These are phyloP conservation scores for Lipomyces mesembrius DNA, from an alignment of 805 yeast species.

Conservation along the genomic window DNA sequence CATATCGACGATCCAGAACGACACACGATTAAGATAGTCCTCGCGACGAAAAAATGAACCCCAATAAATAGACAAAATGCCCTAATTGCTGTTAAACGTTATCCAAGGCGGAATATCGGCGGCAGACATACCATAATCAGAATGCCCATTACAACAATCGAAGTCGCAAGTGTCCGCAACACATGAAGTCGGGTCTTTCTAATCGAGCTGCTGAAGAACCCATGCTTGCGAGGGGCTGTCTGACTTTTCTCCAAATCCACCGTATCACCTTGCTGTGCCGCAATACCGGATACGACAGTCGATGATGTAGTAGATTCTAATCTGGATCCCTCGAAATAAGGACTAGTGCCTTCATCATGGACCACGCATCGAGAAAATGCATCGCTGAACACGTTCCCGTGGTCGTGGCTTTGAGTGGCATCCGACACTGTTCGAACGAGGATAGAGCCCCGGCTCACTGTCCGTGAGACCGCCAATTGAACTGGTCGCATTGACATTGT, in stretches of 20 bases:
- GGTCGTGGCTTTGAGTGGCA: slow-evolving; percentile 4
- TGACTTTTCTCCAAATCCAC: slow-evolving; percentile 1
- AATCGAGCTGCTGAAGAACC: slow-evolving; percentile 21
- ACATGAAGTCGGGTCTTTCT: slow-evolving; percentile 11
- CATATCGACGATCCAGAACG: slow-evolving; percentile 50
- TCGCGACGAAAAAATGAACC: slow-evolving; percentile 49
- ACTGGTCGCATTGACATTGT: background rate
- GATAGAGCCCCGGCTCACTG: background rate
- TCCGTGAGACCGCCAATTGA: background rate
- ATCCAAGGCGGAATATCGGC: background rate
- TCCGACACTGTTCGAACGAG: slow-evolving; percentile 6
- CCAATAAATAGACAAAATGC: slow-evolving; percentile 56
- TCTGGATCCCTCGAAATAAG: background rate
- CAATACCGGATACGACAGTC: background rate
- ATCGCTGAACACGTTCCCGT: background rate
- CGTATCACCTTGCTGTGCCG: background rate
- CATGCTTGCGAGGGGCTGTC: slow-evolving; percentile 18
- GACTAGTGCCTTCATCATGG: slow-evolving; percentile 4
- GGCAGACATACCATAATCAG: slow-evolving; percentile 16
- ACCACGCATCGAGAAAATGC: slow-evolving; percentile 1
- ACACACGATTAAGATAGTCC: slow-evolving; percentile 45
- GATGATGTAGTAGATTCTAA: no score
- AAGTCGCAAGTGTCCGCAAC: background rate
- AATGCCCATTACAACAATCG: slow-evolving; percentile 18
- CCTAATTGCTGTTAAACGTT: slow-evolving; percentile 12